Evolutionary conservation across 2,329 filamentous ascomycete genomes (phyloP).

Genomic region (Alternaria burnsii): DNA sequence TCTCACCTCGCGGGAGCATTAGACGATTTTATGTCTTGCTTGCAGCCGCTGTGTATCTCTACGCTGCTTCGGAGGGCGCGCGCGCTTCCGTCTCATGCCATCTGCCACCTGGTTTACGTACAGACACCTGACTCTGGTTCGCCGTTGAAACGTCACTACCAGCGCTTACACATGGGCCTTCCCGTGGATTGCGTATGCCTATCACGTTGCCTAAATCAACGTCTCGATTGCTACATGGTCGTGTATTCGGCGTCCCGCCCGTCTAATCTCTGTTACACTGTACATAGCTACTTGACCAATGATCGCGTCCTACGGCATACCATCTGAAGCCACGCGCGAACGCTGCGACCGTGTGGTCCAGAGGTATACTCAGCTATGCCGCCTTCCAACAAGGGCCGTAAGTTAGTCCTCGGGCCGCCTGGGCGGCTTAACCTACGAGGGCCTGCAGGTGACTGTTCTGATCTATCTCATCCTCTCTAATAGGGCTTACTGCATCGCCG

Average conservation of each 20-base stretch:
- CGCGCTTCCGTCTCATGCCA: slow-evolving; percentile 48
- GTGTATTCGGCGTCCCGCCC: slow-evolving; percentile 30
- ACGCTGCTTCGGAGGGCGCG: slow-evolving; percentile 41
- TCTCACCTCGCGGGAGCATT: slow-evolving; percentile 37
- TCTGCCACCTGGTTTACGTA: slow-evolving; percentile 38
- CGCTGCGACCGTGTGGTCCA: slow-evolving; percentile 27
- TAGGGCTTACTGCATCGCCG: slow-evolving; percentile 46
- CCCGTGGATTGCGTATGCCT: slow-evolving; percentile 32
- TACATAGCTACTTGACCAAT: slow-evolving; percentile 35
- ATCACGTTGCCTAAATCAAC: slow-evolving; percentile 33
- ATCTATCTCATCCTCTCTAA: slow-evolving; percentile 40
- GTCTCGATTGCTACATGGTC: slow-evolving; percentile 31
- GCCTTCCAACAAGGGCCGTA: slow-evolving; percentile 12
- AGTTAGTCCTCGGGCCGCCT: slow-evolving; percentile 11
- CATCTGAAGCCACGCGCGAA: slow-evolving; percentile 43
- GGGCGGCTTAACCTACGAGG: slow-evolving; percentile 36
- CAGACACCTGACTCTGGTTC: slow-evolving; percentile 42
- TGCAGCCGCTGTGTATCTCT: slow-evolving; percentile 47
- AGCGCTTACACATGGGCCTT: slow-evolving; percentile 43
- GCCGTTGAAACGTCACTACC: slow-evolving; percentile 43
- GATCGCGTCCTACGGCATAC: slow-evolving; percentile 20
- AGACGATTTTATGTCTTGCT: slow-evolving; percentile 46
- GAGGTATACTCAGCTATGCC: slow-evolving; percentile 26
- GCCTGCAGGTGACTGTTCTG: slow-evolving; percentile 34
- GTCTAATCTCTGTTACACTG: slow-evolving; percentile 31